Evolutionary conservation across 805 yeast species (phyloP).

Genomic region (Yamadazyma paraphyllophila): DNA sequence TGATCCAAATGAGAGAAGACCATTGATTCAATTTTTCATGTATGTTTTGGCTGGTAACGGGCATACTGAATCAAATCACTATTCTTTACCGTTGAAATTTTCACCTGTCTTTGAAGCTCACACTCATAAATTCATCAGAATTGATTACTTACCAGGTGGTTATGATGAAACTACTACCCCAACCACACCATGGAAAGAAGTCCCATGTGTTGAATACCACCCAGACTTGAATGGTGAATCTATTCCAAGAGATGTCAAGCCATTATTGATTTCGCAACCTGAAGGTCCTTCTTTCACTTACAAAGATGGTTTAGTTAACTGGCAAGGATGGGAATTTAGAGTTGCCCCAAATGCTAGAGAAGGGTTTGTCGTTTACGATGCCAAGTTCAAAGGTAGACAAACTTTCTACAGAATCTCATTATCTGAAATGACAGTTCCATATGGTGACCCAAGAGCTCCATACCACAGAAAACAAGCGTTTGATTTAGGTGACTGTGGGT

Average conservation of each 20-base stretch:
- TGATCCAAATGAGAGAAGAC: conserved; percentile 55
- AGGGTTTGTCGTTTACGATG: conserved; percentile 74
- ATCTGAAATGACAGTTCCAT: conserved; percentile 86
- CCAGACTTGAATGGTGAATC: conserved; percentile 63
- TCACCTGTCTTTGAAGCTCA: conserved; percentile 70
- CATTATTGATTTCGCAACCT: conserved; percentile 67
- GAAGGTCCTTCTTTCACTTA: conserved; percentile 74
- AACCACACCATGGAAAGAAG: conserved; percentile 60
- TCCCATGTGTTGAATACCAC: conserved; percentile 66
- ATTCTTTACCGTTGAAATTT: conserved; percentile 69
- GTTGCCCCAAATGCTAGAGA: conserved; percentile 71
- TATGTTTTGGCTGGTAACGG: conserved; percentile 62
- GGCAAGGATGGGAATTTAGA: conserved; percentile 87
- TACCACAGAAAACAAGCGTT: conserved; percentile 85
- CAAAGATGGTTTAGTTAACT: conserved; percentile 57
- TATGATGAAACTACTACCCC: conserved; percentile 57
- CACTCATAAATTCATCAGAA: conserved; percentile 60
- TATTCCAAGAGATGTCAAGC: conserved; percentile 56
- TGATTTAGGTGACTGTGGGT: conserved; percentile 83
- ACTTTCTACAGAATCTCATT: conserved; percentile 68
- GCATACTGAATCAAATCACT: conserved; percentile 72
- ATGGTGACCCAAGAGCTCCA: conserved; percentile 79
- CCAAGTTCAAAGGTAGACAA: conserved; percentile 72
- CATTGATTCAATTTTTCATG: conserved; percentile 72
- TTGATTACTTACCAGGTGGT: conserved; percentile 74